Base-by-base conservation (phyloP, 2,329 filamentous ascomycete species). In the Arthroderma uncinatum region DNA sequence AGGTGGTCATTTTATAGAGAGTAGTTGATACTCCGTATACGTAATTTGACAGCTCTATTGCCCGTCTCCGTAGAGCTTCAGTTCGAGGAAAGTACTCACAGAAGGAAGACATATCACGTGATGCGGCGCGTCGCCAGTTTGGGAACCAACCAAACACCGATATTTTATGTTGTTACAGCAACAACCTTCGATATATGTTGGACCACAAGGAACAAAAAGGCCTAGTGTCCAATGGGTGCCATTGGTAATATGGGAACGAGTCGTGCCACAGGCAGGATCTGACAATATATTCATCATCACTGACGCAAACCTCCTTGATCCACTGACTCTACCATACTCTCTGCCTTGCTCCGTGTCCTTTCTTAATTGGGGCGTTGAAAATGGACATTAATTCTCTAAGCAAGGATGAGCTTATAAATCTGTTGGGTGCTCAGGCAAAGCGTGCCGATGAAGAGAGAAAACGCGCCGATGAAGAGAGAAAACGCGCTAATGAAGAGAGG, bases 391-490 rank as follows among this genome's bases (percentile, higher is more conserved):
- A 19, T 44, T 44, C 40, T 12, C 7, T 44, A 16, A 44, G 40
- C 40, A 44, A 44, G 40, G 40, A 44, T 19, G 40, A 44, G 40
- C 40, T 44, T 44, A 19, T 44, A 23, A 44, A 21, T 6, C 40
- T 44, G n/a, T 44, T 44, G 40, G 40, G 21, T 21, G 40, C 40
- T 23, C 40, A 44, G 40, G 21, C n/a, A 44, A 44, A 44, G 47
- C 30, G 21, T 36, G 33, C 19, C 14, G 23, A 25, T 25, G 47
- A 25, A 4, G 47, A 52, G 23, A 21, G 47, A 33, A n/a, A 28
- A 28, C 47, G 47, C n/a, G 28, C 52, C 16, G 52, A 54, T 2
- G 52, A 37, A 39, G 52, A 54, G n/a, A 36, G 52, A 25, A n/a
- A 40, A n/a, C 33, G 14, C 14, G 52, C 30, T n/a, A 14, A 37